Evolutionary conservation across 192 early-diverging fungal species (phyloP).

Genomic region (Globomyces pollinis-pini): DNA sequence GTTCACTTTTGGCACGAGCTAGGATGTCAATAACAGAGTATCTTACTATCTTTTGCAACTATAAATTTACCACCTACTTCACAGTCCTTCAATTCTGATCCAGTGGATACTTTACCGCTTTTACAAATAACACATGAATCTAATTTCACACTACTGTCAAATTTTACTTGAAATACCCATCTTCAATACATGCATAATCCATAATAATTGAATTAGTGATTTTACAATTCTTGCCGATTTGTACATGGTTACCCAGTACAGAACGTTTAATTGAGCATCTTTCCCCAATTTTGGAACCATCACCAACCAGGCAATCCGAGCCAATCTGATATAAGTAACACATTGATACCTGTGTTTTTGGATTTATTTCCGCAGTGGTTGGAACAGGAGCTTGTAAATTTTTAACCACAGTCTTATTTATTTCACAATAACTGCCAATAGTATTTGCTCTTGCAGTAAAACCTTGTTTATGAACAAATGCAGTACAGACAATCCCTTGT

Average conservation of each 20-base stretch:
- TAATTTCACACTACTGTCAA: conserved; percentile 61
- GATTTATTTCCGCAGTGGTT: conserved; percentile 58
- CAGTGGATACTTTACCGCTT: conserved; percentile 67
- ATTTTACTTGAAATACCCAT: conserved; percentile 50
- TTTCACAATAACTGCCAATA: conserved; percentile 72
- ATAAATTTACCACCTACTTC: conserved; percentile 64
- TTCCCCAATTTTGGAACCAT: conserved; percentile 82
- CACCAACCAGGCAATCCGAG: conserved; percentile 83
- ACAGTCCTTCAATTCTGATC: conserved; percentile 77
- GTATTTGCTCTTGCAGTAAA: conserved; percentile 81
- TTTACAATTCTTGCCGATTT: conserved; percentile 95
- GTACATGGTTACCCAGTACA: conserved; percentile 84
- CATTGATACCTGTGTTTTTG: conserved; percentile 70
- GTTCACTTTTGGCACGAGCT: conserved; percentile 3
- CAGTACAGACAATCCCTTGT: conserved; percentile 33
- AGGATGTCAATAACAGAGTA: not conserved
- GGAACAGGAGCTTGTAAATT: conserved; percentile 51
- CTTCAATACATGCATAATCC: conserved; percentile 91
- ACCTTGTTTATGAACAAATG: conserved; percentile 40
- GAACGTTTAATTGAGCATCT: conserved; percentile 89
- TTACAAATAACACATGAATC: conserved; percentile 83
- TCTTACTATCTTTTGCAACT: conserved; percentile 26
- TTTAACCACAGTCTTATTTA: conserved; percentile 55
- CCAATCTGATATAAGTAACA: no score
- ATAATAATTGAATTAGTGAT: conserved; percentile 92